Base-by-base conservation (phyloP, 768 basidiomycete species). In the Megacollybia marginata region DNA sequence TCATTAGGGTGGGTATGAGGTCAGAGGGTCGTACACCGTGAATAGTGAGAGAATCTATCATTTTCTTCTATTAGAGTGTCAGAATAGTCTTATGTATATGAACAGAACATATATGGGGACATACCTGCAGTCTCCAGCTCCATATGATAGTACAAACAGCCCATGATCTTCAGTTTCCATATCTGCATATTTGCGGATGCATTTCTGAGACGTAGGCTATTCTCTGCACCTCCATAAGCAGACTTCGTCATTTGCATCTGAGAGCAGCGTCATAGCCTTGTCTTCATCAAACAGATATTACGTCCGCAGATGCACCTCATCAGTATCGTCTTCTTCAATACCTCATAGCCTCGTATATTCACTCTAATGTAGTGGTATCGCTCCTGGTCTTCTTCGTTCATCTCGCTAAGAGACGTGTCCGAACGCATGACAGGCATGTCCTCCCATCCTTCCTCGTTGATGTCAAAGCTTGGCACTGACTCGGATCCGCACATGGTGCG, bases 161-260 rank as follows among this genome's bases (percentile, higher is more conserved):
- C 96, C 90, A 98, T 91, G 53, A 98, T 96, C 74, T 96, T 98
- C 65, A 95, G 63, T 42, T 82, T 80, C 96, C 96, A 99, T 5
- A 97, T 73, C 54, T 89, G 83, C 76, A 89, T 85, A 65, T 74
- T 85, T 54, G 83, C 74, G 18, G 82, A 74, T 1, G 88, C 75
- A 35, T 75, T 71, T 67, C 87, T 89, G 56, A 90, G 69, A 99
- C 96, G 68, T 99, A 99, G 1, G 96, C 96, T 53, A 99, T 93
- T 36, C 94, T 79, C 69, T 99, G 96, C 0, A 89, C 92, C 62
- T 98, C 96, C 95, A 19, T 98, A 75, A 57, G 98, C 76, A 56
- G 88, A 85, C 80, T 98, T 98, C 54, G 95, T 99, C 44, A 90
- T 82, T 68, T 96, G 95, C 96, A 99, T 98, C 73, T 98, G 96